Percentiles rank a stretch among this genome's conserved stretches.
phyloP scores from a whole-genome alignment of 192 early-diverging fungal species.

The Linderina pennispora region DNA sequence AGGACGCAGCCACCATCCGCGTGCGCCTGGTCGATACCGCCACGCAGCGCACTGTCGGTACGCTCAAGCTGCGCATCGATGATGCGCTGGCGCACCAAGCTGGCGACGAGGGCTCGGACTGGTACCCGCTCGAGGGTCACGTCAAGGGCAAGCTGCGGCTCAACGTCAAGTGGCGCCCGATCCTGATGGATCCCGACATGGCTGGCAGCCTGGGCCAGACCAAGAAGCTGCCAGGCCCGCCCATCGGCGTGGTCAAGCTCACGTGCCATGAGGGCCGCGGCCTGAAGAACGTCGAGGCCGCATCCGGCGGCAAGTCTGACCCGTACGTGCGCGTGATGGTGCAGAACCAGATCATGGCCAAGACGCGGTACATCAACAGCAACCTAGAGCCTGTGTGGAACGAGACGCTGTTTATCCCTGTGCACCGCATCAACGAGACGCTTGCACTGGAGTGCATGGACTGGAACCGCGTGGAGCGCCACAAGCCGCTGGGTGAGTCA shows the following conservation, averaged over 20 bases:
- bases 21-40: slow-evolving; percentile 56
- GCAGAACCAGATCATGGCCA: slow-evolving; percentile 55
- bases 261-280: slow-evolving; percentile 67
- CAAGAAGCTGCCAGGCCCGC: slow-evolving; percentile 45
- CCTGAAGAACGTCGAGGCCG: slow-evolving; percentile 79
- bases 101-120: slow-evolving; percentile 50
- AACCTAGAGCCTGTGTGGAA: slow-evolving; percentile 89
- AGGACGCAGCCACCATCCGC: slow-evolving; percentile 50
- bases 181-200: slow-evolving; percentile 64
- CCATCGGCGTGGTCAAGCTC: slow-evolving; percentile 76
- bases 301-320: slow-evolving; percentile 78
- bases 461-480: slow-evolving; percentile 79
- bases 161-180: slow-evolving; percentile 73
- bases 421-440: slow-evolving; percentile 66
- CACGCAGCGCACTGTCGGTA: slow-evolving; percentile 23
- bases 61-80: slow-evolving; percentile 31
- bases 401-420: slow-evolving; percentile 80
- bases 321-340: slow-evolving; percentile 80
- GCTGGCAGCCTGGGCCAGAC: slow-evolving; percentile 43
- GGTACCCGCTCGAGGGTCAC: slow-evolving; percentile 55
- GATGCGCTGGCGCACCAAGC: slow-evolving; percentile 40
- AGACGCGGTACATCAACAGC: slow-evolving; percentile 75
- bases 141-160: slow-evolving; percentile 52
- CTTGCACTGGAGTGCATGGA: slow-evolving; percentile 80
- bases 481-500: slow-evolving; percentile 76